Base-by-base conservation (phyloP, 192 early-diverging fungal species). In the Linnemannia zychae region DNA sequence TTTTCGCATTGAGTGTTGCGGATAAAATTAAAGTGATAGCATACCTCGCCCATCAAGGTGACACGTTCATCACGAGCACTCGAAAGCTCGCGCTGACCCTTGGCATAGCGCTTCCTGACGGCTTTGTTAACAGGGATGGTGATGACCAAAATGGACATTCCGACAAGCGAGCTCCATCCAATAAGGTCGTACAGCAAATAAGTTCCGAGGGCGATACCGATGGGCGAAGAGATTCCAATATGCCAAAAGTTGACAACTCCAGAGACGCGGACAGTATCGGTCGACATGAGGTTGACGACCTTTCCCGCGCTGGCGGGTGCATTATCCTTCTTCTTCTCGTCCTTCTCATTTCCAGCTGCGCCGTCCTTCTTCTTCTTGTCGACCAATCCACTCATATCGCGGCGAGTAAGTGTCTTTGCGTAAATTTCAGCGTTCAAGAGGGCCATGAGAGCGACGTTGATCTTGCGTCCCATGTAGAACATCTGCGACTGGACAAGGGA, bases 131-230 rank as follows among this genome's bases (percentile, higher is more conserved):
- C 57, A 17, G 83, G 83, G 40, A 83, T 84, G 50, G 81, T 84
- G 48, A 82, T 49, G 17, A 92, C 74, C 24, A 96, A 89, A 20
- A 95, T 87, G 0, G 90, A 79, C 22, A 99, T 81, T 1, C 96
- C 97, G 24, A 95, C 91, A 22, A 98, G 79, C 12, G 94, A 96
- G 3, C 96, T 92, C 53, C 89, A 89, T 34, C 98, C 98, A 63
- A 99, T 88, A 47, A 99, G 88, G 47, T 89, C 88, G 85, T 97
- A 94, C 49, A 99, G 85, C 71, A 93, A 88, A 77, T 88, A 90
- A 7, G 94, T 82, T 24, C 95, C 95, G 12, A 97, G 82, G 1
- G 87, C 48, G 22, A 96, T 87, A 67, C 91, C 90, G 33, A 93
- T 90, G 2, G 95, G 95, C 11, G 89, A 80, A 13, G 86, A 89